phyloP scores from a whole-genome alignment of 257 asterid species.

The Capsicum pubescens region DNA sequence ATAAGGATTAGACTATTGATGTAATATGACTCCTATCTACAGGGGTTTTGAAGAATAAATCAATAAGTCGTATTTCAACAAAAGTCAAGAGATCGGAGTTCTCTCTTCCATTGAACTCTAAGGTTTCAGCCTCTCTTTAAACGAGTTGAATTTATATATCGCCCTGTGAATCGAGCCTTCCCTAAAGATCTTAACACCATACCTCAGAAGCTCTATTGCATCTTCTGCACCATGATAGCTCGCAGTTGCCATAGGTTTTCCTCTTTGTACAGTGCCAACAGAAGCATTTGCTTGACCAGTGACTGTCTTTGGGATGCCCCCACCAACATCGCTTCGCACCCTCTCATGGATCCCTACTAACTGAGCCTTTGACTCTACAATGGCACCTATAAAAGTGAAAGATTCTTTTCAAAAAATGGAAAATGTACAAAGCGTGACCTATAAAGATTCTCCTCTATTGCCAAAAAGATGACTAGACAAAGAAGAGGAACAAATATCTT shows the following conservation, averaged over 20 bases:
- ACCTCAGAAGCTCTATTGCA: slow-evolving; percentile 94
- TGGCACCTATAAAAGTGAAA: slow-evolving; percentile 60
- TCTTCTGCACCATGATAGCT: slow-evolving; percentile 77
- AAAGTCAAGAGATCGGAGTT: no score
- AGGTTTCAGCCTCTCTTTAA: no score
- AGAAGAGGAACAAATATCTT: not conserved
- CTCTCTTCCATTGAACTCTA: no score
- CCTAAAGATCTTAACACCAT: not conserved
- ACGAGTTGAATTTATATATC: no score
- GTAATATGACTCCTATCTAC: no score
- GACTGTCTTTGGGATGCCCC: slow-evolving; percentile 43
- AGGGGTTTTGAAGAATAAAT: no score
- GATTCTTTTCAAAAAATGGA: not conserved
- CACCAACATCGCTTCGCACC: slow-evolving; percentile 83
- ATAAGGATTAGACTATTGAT: no score
- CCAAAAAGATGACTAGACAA: not conserved
- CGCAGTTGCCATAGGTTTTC: slow-evolving; percentile 61
- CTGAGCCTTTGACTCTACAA: slow-evolving; percentile 82
- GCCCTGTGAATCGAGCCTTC: no score
- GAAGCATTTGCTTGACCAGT: slow-evolving; percentile 42
- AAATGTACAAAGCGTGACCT: slow-evolving; percentile 15
- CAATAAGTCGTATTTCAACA: no score
- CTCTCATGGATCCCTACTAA: slow-evolving; percentile 88
- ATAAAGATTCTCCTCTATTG: not conserved
- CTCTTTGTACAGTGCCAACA: slow-evolving; percentile 50